A percentile compares a stretch with the other conserved stretches of the same genome.
Conservation (phyloP, 2,329 filamentous ascomycete species). For the Dothideomycetidae sp. region DNA sequence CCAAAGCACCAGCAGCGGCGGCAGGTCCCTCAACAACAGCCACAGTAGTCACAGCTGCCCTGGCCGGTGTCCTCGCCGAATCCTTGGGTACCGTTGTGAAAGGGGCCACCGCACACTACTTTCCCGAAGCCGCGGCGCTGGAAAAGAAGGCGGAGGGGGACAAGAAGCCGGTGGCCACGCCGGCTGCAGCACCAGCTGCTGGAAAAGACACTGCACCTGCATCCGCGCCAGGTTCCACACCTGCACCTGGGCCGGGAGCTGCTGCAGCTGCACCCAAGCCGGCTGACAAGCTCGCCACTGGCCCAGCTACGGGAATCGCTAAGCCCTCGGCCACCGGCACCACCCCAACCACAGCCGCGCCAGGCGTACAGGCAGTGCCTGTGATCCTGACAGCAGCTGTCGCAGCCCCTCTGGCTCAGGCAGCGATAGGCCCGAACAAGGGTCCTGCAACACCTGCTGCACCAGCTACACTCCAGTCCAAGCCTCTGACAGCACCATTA, state of each 20-base stretch:
- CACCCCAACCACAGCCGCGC: too few species aligned
- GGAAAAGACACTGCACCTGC: neutral
- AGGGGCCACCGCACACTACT: neutral
- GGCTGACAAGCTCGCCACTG: neutral
- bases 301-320: neutral
- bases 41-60: neutral
- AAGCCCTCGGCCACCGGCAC: neutral
- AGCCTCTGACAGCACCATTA: too few species aligned
- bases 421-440: too few species aligned
- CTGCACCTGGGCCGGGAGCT: neutral
- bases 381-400: too few species aligned
- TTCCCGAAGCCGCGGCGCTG: neutral
- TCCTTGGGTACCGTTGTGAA: neutral
- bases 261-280: neutral
- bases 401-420: too few species aligned
- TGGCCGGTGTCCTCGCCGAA: neutral
- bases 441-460: too few species aligned
- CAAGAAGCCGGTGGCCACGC: neutral
- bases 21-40: too few species aligned
- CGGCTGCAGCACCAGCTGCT: neutral
- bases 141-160: neutral
- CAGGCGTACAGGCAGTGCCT: neutral
- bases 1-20: too few species aligned
- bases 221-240: too few species aligned
- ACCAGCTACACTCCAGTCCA: too few species aligned